These are phyloP conservation scores for Candida succiphila DNA, from an alignment of 805 yeast genomes.

Conservation along the genomic window DNA sequence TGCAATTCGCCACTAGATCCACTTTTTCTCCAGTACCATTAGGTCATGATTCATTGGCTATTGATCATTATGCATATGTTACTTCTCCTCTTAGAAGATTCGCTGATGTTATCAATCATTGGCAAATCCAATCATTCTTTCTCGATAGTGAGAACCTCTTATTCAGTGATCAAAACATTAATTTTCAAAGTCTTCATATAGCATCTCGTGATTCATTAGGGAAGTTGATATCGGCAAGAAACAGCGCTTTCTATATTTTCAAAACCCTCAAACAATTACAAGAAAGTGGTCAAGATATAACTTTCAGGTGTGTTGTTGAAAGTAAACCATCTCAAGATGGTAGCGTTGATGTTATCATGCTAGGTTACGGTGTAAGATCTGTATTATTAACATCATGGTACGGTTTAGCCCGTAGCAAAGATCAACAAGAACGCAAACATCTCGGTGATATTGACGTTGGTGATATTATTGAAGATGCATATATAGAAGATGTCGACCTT, in stretches of 20 bases:
- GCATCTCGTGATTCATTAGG: conserved; percentile 33
- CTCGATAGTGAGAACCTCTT: conserved; percentile 10
- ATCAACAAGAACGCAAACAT: conserved; percentile 9
- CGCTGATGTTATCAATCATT: conserved; percentile 72
- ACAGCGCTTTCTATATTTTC: conserved; percentile 20
- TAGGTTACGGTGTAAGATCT: conserved; percentile 22
- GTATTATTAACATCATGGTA: conserved; percentile 19
- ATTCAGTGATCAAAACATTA: conserved; percentile 25
- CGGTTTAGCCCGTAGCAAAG: conserved; percentile 10
- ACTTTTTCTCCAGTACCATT: conserved; percentile 33
- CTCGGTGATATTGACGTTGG: conserved; percentile 30
- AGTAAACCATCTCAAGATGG: conserved; percentile 32
- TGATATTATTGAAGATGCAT: conserved; percentile 28
- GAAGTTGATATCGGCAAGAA: conserved; percentile 15
- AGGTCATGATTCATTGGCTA: conserved; percentile 55
- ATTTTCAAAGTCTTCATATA: conserved; percentile 30
- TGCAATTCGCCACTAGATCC: conserved; percentile 43
- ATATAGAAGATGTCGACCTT: conserved; percentile 30
- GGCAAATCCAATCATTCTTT: conserved; percentile 51
- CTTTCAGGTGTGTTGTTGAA: conserved; percentile 32
- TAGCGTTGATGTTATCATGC: conserved; percentile 16
- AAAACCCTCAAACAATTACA: conserved; percentile 13
- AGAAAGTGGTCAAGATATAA: conserved; percentile 16
- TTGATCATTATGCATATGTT: conserved; percentile 54
- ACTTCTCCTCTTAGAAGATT: conserved; percentile 87